Evolutionary conservation across 805 yeast species (phyloP), one percentile per base, ranked within the genome.

Genomic region (Yamadazyma scolyti): DNA sequence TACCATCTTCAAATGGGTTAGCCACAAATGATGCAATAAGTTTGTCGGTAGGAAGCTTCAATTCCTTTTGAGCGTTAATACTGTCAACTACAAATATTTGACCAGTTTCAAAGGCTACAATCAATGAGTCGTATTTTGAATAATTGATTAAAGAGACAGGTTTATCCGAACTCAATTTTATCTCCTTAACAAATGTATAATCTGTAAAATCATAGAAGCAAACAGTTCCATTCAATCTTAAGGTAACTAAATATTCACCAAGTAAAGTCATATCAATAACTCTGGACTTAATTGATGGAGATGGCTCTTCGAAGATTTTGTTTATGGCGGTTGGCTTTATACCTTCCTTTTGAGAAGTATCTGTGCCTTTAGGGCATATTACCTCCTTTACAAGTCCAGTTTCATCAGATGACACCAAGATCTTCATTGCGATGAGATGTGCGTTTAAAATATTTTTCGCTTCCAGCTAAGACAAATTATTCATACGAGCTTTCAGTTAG

Each of bases 331-430:
- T 68, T 1, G 95, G 94, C 48, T 80, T 84, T 9, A 62, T 56
- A 0, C 82, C 81, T 20, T 73, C 72, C 47, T 80, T 77, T 24
- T 68, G 64, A 5, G 96, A 82, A 3, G 96, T 87, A 47, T 89
- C 94, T 0, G 90, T 80, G 0, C 89, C 90, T 30, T 69, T 61
- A 12, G 61, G 52, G 44, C 87, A 86, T 4, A 68, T 48, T 6
- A 85, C 61, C 48, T 79, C 87, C 43, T 81, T 82, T 32, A 80
- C 43, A 5, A 74, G 65, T 1, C 89, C 88, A 2, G 75, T 70
- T 44, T 82, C 89, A 39, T 75, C 82, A 11, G 84, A 73, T 24
- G 86, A 65, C 3, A 69, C 79, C 26, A 82, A 44, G 9, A 82
- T 50, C 54, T 72, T 79, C 90, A 82, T 80, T 14, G 9, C 18